Base-by-base conservation (phyloP, 345 rosid species). In the Dipteronia dyeriana region DNA sequence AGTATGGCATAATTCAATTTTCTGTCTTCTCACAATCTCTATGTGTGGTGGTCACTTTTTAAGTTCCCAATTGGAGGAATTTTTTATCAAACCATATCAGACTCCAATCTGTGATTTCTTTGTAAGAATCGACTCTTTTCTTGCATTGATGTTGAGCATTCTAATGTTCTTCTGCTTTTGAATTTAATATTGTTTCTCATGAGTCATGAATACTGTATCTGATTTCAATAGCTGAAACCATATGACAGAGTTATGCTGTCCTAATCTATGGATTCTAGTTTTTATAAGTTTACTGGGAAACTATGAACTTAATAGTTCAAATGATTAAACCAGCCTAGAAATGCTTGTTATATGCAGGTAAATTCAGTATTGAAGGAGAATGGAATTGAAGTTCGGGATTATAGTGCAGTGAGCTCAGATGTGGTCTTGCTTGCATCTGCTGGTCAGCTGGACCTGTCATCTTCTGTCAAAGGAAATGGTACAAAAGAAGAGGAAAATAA, bases 341-440 rank as follows among this genome's bases (percentile, higher is more conserved):
- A 12, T 57, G 26, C 22, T 9, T 80, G 51, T 26, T 41, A n/a
- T 51, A 31, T 79, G 79, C 75, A 95, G 99, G 95, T 84, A 16
- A 78, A 70, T 38, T 63, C 85, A 60, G 85, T 84, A 75, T 63
- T 94, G 78, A 79, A 70, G 79, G 90, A 80, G 47, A 85, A 86
- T 71, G 90, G 88, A 73, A 87, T 94, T 76, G 97, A 94, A 84
- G 89, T 88, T 45, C 78, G 87, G 34, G 98, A 89, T 61, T 96
- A 96, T 75, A 80, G 70, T 68, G 88, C 78, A 62, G 97, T 94
- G 64, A 85, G 83, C 61, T 84, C 90, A 29, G 99, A 96, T 88
- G 95, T 85, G 51, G 76, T 77, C 0, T 81, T 88, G 84, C 91
- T 96, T 81, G 93, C 90, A 63, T 86, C 90, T 34, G 38, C 90